phyloP scores from a whole-genome alignment of 2,329 filamentous ascomycete genomes.

The Fusarium sp. region DNA sequence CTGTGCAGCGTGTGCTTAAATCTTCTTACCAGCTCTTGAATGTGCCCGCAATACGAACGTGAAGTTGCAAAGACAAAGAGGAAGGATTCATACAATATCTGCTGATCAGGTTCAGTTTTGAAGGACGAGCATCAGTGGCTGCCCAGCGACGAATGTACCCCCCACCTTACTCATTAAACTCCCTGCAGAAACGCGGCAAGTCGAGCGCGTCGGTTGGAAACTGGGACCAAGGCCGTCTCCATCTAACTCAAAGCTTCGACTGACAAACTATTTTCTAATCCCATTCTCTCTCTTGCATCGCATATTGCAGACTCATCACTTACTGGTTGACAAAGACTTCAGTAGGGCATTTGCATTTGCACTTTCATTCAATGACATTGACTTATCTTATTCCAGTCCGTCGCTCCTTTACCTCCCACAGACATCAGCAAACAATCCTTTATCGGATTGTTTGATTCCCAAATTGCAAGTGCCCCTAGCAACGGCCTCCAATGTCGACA shows the following conservation, averaged over 20 bases:
- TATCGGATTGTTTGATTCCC: slow-evolving; percentile 16
- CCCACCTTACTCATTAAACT: slow-evolving; percentile 44
- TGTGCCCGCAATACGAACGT: not conserved
- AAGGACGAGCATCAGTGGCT: slow-evolving; percentile 16
- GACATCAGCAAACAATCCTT: slow-evolving; percentile 4
- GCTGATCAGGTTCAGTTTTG: not conserved
- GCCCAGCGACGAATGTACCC: slow-evolving; percentile 25
- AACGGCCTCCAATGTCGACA: slow-evolving; percentile 27
- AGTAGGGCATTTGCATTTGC: not conserved
- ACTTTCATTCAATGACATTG: not conserved
- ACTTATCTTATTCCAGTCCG: not conserved
- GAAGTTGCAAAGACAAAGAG: not conserved
- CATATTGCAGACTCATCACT: slow-evolving; percentile 35
- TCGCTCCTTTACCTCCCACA: slow-evolving; percentile 5
- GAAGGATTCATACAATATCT: not conserved
- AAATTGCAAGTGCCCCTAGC: slow-evolving; percentile 33
- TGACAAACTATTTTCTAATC: slow-evolving; percentile 36
- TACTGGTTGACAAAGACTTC: slow-evolving; percentile 12
- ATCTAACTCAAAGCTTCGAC: slow-evolving; percentile 14
- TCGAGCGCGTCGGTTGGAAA: slow-evolving; percentile 32
- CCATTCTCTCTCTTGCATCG: slow-evolving; percentile 12
- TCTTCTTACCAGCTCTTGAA: not conserved
- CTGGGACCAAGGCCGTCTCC: slow-evolving; percentile 15
- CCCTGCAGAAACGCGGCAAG: slow-evolving; percentile 46
- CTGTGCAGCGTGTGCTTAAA: not conserved